These are phyloP conservation scores for Phialocephala subalpina DNA, from an alignment of 2,329 filamentous ascomycete genomes.

Conservation along the genomic window DNA sequence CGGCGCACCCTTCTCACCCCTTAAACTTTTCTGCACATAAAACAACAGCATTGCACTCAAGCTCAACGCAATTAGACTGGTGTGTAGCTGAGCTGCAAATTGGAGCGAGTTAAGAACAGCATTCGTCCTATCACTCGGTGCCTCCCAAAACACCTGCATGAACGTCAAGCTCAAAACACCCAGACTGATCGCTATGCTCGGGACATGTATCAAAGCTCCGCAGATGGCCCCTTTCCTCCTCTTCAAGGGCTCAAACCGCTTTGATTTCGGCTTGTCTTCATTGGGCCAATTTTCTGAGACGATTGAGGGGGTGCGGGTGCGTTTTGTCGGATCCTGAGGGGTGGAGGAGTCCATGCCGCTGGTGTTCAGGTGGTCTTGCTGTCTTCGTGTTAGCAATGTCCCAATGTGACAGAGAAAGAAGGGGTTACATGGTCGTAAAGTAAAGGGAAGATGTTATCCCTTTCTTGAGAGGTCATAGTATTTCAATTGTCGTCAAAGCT, in stretches of 20 bases:
- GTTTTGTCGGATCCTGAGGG: background rate
- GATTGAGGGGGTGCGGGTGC: background rate
- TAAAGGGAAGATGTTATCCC: background rate
- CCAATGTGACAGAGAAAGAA: background rate
- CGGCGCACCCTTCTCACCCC: conserved; percentile 12
- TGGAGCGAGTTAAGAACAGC: conserved; percentile 17
- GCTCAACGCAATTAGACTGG: conserved; percentile 13
- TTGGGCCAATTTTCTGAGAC: background rate
- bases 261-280: background rate
- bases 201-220: conserved; percentile 13
- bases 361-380: background rate
- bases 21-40: conserved; percentile 11
- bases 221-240: background rate
- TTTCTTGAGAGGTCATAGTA: background rate
- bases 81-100: conserved; percentile 23
- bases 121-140: conserved; percentile 5
- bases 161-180: conserved; percentile 18
- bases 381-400: background rate
- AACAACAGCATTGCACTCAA: conserved; percentile 20
- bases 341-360: background rate
- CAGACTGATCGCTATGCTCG: conserved; percentile 15
- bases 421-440: background rate
- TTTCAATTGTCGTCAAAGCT: background rate
- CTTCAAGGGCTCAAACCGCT: background rate
- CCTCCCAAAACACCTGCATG: conserved; percentile 11